Evolutionary conservation across 768 basidiomycete genomes (phyloP), one percentile per base, ranked within the genome.

Genomic region (Rhodotorula toruloides): DNA sequence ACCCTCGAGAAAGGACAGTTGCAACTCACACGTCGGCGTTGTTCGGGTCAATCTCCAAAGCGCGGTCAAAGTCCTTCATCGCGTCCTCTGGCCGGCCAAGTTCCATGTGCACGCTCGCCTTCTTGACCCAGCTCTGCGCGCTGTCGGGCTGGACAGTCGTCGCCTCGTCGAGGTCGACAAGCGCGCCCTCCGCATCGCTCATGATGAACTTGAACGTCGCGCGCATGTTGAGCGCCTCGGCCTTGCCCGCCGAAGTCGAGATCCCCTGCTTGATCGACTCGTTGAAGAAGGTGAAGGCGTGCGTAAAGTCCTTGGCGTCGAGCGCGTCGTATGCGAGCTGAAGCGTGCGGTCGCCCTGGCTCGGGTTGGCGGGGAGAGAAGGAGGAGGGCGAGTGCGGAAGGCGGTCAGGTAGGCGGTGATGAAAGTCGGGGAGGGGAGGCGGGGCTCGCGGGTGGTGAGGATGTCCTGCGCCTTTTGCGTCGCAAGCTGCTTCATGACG

Each of bases 181-280:
- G 89, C 49, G 93, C 92, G 14, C 87, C 88, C 4, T 80, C 77
- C 32, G 91, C 84, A 71, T 98, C 88, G 47, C 86, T 87, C 63
- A 87, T 86, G 57, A 99, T 81, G 85, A 98, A 99, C 76, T 89
- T 90, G 87, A 94, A 99, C 1, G 94, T 98, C 56, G 92, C 96
- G 56, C 93, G 84, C 62, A 98, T 81, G 80, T 96, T 97, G 72
- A 90, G 80, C 0, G 92, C 93, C 75, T 92, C 89, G 0, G 92
- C 91, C 68, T 87, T 85, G 17, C 75, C 76, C 48, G 76, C 71
- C 65, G 86, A 87, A 79, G 83, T 86, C 48, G 88, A 89, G 71
- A 96, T 82, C 27, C 88, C 91, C 75, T 97, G 91, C 36, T 86
- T 86, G 43, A 97, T 78, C 4, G 92, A 84, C 77, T 96, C 93